Percentiles rank a stretch among this genome's conserved stretches.
These are phyloP conservation scores for Dendryphion nanum DNA, from an alignment of 2,329 filamentous ascomycete species.

Conservation along the genomic window DNA sequence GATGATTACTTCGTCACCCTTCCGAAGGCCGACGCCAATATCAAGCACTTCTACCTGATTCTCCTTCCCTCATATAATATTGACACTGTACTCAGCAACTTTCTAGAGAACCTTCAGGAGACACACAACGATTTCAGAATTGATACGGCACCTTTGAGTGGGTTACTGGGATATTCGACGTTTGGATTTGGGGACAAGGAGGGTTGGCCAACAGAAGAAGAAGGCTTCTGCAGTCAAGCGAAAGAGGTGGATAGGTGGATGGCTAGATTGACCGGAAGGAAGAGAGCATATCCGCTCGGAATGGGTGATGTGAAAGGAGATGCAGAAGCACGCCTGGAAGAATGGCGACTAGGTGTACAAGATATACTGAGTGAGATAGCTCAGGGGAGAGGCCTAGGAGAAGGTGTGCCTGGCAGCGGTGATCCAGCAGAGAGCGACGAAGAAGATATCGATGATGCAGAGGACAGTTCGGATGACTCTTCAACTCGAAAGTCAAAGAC, in stretches of 20 bases:
- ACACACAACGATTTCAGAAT: conserved; percentile 97
- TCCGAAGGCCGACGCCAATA: conserved; percentile 58
- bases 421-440: conserved; percentile 82
- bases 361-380: conserved; percentile 65
- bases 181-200: conserved; percentile 92
- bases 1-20: conserved; percentile 87
- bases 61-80: conserved; percentile 93
- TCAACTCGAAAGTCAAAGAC: conserved; percentile 15
- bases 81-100: conserved; percentile 84
- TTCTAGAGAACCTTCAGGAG: conserved; percentile 83
- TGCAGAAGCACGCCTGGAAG: conserved; percentile 62
- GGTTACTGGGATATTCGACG: conserved; percentile 81
- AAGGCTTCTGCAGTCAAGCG: conserved; percentile 92
- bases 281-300: conserved; percentile 84
- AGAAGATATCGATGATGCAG: conserved; percentile 59
- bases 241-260: conserved; percentile 92
- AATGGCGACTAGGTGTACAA: conserved; percentile 75
- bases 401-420: conserved; percentile 75
- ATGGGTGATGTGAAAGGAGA: conserved; percentile 84
- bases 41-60: conserved; percentile 77
- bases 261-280: conserved; percentile 86
- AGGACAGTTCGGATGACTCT: conserved; percentile 39
- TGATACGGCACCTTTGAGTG: conserved; percentile 77
- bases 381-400: conserved; percentile 55
- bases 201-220: conserved; percentile 86